These are phyloP conservation scores for Yarrowia deformans DNA, from an alignment of 805 yeast species.

Conservation along the genomic window DNA sequence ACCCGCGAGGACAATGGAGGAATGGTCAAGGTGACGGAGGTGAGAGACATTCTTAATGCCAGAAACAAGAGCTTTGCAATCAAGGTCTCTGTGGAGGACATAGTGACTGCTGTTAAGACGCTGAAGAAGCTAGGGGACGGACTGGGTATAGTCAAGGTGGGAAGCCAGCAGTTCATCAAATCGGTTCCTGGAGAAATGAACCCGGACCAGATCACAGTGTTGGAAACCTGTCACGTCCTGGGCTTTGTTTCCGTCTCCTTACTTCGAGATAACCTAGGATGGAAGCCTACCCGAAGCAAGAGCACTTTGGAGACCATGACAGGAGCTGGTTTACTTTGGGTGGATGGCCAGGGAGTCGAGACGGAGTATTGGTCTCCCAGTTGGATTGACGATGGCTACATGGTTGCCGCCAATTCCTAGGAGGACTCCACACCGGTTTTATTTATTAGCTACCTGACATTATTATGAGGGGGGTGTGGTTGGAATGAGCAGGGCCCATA, in stretches of 20 bases:
- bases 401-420: slow-evolving; percentile 45
- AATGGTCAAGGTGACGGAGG: slow-evolving; percentile 66
- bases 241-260: slow-evolving; percentile 75
- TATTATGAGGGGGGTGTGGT: not conserved
- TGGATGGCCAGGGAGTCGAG: slow-evolving; percentile 59
- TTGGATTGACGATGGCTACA: slow-evolving; percentile 48
- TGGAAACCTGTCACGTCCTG: slow-evolving; percentile 76
- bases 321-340: slow-evolving; percentile 82
- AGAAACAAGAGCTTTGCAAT: slow-evolving; percentile 45
- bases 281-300: slow-evolving; percentile 71
- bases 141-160: slow-evolving; percentile 66
- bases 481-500: too few relatives aligned
- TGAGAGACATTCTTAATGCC: slow-evolving; percentile 52
- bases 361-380: slow-evolving; percentile 52
- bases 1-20: slow-evolving; percentile 85
- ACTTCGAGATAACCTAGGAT: slow-evolving; percentile 73
- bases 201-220: slow-evolving; percentile 71
- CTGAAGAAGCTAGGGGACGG: slow-evolving; percentile 73
- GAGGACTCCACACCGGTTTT: not conserved
- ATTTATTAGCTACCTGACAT: slow-evolving; percentile 23
- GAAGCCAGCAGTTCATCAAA: slow-evolving; percentile 64
- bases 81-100: slow-evolving; percentile 57
- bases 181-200: slow-evolving; percentile 69
- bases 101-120: slow-evolving; percentile 61
- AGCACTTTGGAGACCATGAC: slow-evolving; percentile 80